Conservation (phyloP, 495 filamentous ascomycete species). For the Lasiosphaeria hispida region DNA sequence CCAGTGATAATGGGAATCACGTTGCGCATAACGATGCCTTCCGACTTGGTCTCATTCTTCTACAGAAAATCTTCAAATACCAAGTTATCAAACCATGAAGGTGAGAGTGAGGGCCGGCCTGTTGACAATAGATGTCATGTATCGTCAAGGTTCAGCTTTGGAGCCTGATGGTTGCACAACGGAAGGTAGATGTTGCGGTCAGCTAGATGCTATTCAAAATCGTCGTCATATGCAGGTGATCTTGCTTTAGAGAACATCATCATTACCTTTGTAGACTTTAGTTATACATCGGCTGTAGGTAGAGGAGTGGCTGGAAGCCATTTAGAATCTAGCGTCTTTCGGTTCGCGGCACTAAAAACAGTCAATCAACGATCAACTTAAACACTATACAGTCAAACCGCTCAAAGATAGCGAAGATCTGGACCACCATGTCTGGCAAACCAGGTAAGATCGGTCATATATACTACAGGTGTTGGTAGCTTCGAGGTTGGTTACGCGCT, state of each 20-base stretch:
- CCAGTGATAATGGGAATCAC: constrained; percentile 17
- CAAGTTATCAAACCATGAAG: constrained; percentile 1
- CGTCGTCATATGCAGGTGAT: constrained; percentile 25
- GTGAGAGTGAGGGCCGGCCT: constrained; percentile 15
- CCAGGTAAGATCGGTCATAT: constrained; percentile 16
- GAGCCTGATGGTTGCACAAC: background rate
- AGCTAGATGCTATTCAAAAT: constrained; percentile 38
- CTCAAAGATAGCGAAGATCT: constrained; percentile 25
- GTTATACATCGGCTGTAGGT: constrained; percentile 14
- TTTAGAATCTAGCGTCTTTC: constrained; percentile 4
- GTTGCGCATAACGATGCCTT: constrained; percentile 8
- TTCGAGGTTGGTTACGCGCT: constrained; percentile 7
- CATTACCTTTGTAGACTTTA: constrained; percentile 9
- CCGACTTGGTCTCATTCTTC: background rate
- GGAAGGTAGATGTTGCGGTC: constrained; percentile 35
- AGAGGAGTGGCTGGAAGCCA: constrained; percentile 11
- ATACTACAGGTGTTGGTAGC: constrained; percentile 12
- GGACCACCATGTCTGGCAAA: constrained; percentile 21
- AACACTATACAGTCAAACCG: constrained; percentile 10
- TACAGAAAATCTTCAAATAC: background rate
- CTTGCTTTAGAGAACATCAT: background rate
- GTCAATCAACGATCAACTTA: constrained; percentile 5
- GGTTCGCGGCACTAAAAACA: constrained; percentile 13
- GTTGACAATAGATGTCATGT: background rate
- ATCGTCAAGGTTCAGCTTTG: background rate